Evolutionary conservation across 768 basidiomycete species (phyloP).

Genomic region (Hypholoma fasciculare): DNA sequence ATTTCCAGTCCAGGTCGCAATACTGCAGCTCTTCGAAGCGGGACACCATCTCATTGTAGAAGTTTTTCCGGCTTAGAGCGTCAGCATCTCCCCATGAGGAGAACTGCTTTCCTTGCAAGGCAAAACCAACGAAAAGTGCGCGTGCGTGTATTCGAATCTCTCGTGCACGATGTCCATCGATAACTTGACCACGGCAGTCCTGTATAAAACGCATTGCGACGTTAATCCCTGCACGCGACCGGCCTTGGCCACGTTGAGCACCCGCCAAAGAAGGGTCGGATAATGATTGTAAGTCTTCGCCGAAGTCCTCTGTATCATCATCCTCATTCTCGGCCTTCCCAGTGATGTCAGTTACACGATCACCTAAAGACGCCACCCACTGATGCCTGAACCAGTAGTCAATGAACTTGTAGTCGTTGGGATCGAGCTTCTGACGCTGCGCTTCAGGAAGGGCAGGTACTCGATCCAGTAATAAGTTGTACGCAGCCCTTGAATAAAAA

Average conservation of each 20-base stretch:
- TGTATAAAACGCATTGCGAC: constrained; percentile 6
- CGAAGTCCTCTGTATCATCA: not conserved
- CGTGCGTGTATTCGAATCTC: too few relatives aligned
- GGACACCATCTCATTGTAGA: constrained; percentile 7
- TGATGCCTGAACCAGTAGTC: constrained; percentile 5
- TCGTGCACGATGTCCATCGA: not conserved
- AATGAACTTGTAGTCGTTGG: not conserved
- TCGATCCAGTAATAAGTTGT: constrained; percentile 1
- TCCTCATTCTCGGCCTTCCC: constrained; percentile 1
- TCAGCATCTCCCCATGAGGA: constrained; percentile 10
- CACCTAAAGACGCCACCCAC: not conserved
- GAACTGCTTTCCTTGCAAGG: constrained; percentile 4
- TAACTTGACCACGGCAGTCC: not conserved
- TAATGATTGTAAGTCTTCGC: not conserved
- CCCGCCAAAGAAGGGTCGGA: not conserved
- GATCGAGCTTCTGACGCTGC: not conserved
- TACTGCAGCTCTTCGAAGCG: constrained; percentile 2
- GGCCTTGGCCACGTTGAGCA: constrained; percentile 5
- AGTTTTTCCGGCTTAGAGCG: not conserved
- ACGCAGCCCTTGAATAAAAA: not conserved
- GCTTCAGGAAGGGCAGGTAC: not conserved
- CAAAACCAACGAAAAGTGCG: not conserved
- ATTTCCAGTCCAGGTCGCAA: constrained; percentile 4
- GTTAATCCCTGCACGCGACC: constrained; percentile 6
- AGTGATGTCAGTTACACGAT: not conserved